Conservation (phyloP, 495 filamentous ascomycete species). For the Darksidea phi region DNA sequence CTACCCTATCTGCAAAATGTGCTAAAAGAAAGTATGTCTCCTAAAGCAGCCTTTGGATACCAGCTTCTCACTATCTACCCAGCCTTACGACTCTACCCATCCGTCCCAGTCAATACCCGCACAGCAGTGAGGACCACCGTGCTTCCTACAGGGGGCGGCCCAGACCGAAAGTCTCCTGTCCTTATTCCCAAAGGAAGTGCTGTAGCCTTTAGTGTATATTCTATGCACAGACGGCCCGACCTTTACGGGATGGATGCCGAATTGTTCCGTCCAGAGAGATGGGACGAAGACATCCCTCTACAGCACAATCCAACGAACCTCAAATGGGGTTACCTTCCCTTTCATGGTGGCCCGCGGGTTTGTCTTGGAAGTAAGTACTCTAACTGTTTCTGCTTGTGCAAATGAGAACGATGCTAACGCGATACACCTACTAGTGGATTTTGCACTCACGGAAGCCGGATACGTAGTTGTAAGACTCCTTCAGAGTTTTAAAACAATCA, state of each 20-base stretch:
- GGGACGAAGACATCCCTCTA: constrained; percentile 19
- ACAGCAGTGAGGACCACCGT: constrained; percentile 4
- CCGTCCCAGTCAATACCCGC: constrained; percentile 19
- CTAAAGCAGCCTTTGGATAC: neutral
- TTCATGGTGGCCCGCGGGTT: constrained; percentile 41
- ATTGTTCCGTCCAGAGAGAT: constrained; percentile 10
- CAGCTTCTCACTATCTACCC: neutral
- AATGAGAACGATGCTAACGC: constrained; percentile 14
- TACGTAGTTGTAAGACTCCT: constrained; percentile 46
- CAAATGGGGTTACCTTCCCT: constrained; percentile 39
- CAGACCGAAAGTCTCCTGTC: constrained; percentile 5
- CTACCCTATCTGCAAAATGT: constrained; percentile 41
- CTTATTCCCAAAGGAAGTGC: constrained; percentile 17
- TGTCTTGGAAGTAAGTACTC: constrained; percentile 35
- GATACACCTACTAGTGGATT: constrained; percentile 44
- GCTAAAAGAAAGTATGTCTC: constrained; percentile 22
- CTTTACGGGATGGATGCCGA: constrained; percentile 9
- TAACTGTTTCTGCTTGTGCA: constrained; percentile 29
- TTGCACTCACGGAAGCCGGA: constrained; percentile 45
- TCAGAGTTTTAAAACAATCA: constrained; percentile 40
- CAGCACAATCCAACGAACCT: neutral
- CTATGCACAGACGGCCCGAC: constrained; percentile 8
- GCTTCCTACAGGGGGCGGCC: constrained; percentile 4
- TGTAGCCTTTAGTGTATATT: constrained; percentile 35
- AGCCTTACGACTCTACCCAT: constrained; percentile 23